phyloP scores from a whole-genome alignment of 2,329 filamentous ascomycete species.

The Harringtonia lauricola region DNA sequence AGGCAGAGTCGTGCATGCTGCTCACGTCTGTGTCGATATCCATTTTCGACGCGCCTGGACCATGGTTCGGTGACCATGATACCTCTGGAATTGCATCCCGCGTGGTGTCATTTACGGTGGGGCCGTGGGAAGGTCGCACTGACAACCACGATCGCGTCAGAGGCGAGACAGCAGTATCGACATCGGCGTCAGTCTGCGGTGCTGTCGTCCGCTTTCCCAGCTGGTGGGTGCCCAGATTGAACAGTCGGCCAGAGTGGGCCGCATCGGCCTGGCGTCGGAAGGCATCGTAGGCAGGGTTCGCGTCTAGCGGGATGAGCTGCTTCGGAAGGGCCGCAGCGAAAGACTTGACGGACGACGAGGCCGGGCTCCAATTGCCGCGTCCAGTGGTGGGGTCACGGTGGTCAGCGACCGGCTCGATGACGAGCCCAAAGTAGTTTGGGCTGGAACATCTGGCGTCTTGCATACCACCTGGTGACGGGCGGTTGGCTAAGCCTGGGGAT shows the following conservation, averaged over 20 bases:
- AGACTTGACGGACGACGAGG: conserved; percentile 59
- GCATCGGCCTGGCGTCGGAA: conserved; percentile 65
- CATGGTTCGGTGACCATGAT: too few relatives aligned
- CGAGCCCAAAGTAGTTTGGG: conserved; percentile 80
- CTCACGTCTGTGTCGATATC: conserved; percentile 35
- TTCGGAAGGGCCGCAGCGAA: conserved; percentile 59
- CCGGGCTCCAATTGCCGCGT: conserved; percentile 64
- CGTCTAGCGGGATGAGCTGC: conserved; percentile 53
- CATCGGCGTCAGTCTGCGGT: background rate
- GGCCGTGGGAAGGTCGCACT: conserved; percentile 38
- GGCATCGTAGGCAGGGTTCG: conserved; percentile 72
- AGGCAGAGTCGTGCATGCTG: conserved; percentile 39
- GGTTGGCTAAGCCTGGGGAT: conserved; percentile 24
- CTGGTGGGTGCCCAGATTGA: conserved; percentile 35
- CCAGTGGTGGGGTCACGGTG: conserved; percentile 52
- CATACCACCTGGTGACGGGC: conserved; percentile 6
- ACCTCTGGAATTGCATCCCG: too few relatives aligned
- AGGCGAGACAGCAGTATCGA: background rate
- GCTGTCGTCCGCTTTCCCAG: background rate
- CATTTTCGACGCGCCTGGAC: conserved; percentile 17
- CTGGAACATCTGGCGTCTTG: conserved; percentile 43
- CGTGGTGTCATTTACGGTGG: too few relatives aligned
- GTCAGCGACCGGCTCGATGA: conserved; percentile 49
- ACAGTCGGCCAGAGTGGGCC: conserved; percentile 36
- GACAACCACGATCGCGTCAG: conserved; percentile 29